These are phyloP conservation scores for Phlebiopsis flavidoalba DNA, from an alignment of 768 basidiomycete species.

Conservation along the genomic window DNA sequence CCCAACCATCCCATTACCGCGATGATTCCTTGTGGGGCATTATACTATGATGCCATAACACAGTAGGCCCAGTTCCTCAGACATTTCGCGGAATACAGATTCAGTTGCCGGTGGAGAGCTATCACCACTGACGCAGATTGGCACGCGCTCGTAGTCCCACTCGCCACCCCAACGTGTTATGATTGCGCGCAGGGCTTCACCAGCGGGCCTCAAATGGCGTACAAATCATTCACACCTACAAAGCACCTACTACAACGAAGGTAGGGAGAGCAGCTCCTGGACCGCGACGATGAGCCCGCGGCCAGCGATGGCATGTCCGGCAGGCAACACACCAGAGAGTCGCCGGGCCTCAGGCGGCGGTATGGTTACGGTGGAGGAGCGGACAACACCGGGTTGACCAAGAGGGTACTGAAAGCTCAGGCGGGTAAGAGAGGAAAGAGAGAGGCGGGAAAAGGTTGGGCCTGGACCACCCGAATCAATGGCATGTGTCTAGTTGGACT, in stretches of 20 bases:
- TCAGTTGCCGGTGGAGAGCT: not conserved
- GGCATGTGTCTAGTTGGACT: slow-evolving; percentile 6
- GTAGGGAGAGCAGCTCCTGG: slow-evolving; percentile 5
- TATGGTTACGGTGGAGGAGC: slow-evolving; percentile 9
- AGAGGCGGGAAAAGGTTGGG: slow-evolving; percentile 10
- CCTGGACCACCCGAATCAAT: slow-evolving; percentile 11
- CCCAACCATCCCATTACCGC: slow-evolving; percentile 69
- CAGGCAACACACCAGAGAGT: slow-evolving; percentile 7
- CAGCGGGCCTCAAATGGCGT: slow-evolving; percentile 8
- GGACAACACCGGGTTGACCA: not conserved
- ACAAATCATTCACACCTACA: slow-evolving; percentile 9
- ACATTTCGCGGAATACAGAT: slow-evolving; percentile 4
- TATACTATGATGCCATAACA: slow-evolving; percentile 84
- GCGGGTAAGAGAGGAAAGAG: not conserved
- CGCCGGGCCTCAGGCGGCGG: slow-evolving; percentile 11
- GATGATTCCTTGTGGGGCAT: slow-evolving; percentile 56
- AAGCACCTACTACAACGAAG: slow-evolving; percentile 2
- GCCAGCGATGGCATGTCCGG: slow-evolving; percentile 8
- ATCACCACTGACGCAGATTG: slow-evolving; percentile 10
- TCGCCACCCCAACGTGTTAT: slow-evolving; percentile 7
- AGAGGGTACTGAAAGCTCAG: not conserved
- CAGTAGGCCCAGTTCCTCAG: slow-evolving; percentile 47
- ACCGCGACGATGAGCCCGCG: slow-evolving; percentile 9
- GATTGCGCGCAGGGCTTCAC: slow-evolving; percentile 4
- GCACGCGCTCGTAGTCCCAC: slow-evolving; percentile 11